phyloP scores from a whole-genome alignment of 176 grass and related monocot species.

The Triticum turgidum region DNA sequence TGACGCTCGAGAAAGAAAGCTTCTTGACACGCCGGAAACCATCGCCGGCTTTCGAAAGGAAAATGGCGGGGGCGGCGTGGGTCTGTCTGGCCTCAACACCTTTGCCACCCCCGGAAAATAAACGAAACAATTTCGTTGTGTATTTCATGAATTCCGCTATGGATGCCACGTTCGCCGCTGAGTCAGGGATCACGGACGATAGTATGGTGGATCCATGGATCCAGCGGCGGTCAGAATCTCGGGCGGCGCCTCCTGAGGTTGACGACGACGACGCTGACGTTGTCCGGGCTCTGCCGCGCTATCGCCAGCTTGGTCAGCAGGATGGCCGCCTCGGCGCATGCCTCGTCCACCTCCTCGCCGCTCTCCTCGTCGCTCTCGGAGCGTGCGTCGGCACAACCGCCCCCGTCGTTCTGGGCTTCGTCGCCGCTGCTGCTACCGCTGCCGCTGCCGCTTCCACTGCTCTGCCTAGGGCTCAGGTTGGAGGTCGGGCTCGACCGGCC shows the following conservation, averaged over 20 bases:
- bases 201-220: neutral
- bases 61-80: neutral
- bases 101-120: neutral
- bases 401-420: constrained; percentile 11
- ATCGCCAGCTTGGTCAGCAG: constrained; percentile 91
- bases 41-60: neutral
- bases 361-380: constrained; percentile 46
- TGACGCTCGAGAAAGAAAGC: constrained; percentile 30
- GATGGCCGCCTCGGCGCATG: constrained; percentile 57
- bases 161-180: neutral
- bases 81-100: constrained; percentile 9
- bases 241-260: constrained; percentile 48
- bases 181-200: neutral
- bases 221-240: constrained; percentile 20
- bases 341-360: constrained; percentile 44
- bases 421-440: constrained; percentile 30
- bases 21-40: constrained; percentile 31
- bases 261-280: constrained; percentile 77
- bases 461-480: constrained; percentile 40
- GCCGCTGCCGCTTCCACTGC: constrained; percentile 11
- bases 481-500: constrained; percentile 42
- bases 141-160: neutral
- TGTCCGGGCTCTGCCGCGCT: constrained; percentile 68
- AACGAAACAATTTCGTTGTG: constrained; percentile 12
- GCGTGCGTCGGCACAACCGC: neutral